Percentiles rank a stretch among this genome's conserved stretches.
Conservation (phyloP, 106 monocot genomes). For the Cymbidium sinense region DNA sequence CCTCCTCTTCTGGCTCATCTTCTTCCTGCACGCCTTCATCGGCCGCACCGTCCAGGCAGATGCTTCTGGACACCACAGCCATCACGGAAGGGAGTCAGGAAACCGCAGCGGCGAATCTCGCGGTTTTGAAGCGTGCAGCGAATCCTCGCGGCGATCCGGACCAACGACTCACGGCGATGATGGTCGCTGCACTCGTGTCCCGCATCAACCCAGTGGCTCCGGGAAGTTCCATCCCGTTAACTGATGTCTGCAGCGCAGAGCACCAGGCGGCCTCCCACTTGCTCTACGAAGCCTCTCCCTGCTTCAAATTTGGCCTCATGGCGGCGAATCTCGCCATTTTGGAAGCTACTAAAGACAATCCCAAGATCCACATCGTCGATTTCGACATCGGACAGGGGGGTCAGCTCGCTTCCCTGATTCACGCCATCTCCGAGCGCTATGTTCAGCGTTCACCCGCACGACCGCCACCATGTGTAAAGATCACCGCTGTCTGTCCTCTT, state of each 20-base stretch:
- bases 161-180: constrained; percentile 56
- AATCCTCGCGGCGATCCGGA: constrained; percentile 58
- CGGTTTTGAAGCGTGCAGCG: constrained; percentile 26
- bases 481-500: constrained; percentile 18
- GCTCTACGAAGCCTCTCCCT: constrained; percentile 49
- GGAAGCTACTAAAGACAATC: constrained; percentile 24
- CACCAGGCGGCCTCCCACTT: constrained; percentile 30
- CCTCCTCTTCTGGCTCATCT: constrained; percentile 41
- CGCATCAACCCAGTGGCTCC: constrained; percentile 19
- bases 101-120: constrained; percentile 26
- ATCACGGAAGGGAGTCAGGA: constrained; percentile 51
- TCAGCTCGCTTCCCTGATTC: constrained; percentile 42
- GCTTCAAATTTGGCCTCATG: constrained; percentile 42
- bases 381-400: constrained; percentile 56
- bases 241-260: constrained; percentile 40
- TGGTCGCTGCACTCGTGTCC: constrained; percentile 34
- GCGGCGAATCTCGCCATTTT: constrained; percentile 71
- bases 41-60: constrained; percentile 34
- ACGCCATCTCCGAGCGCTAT: constrained; percentile 32
- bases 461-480: constrained; percentile 13
- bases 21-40: constrained; percentile 24
- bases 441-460: background rate
- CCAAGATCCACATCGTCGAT: constrained; percentile 62
- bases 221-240: background rate
- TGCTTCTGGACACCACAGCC: constrained; percentile 52